Percentiles rank a stretch among this genome's conserved stretches.
phyloP scores from a whole-genome alignment of 1,284 basidiomycete species.

The Apiotrichum domesticum region DNA sequence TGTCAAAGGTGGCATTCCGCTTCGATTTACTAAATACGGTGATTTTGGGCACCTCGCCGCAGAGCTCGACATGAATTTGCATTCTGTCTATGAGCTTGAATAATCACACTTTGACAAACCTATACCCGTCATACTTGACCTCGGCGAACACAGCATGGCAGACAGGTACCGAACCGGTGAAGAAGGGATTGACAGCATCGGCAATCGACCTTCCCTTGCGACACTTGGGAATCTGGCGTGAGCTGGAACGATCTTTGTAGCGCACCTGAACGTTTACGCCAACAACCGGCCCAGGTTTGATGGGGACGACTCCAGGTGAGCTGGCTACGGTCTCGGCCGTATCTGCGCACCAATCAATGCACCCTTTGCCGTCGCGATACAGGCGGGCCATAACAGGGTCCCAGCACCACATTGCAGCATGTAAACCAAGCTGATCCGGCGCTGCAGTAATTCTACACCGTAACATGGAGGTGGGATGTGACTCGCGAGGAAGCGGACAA shows the following conservation, averaged over 20 bases:
- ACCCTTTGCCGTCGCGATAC: conserved; percentile 53
- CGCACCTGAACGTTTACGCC: conserved; percentile 57
- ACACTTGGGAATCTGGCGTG: conserved; percentile 67
- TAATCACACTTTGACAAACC: conserved; percentile 43
- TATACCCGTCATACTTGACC: conserved; percentile 84
- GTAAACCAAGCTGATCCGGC: conserved; percentile 54
- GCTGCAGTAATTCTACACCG: conserved; percentile 26
- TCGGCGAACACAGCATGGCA: conserved; percentile 63
- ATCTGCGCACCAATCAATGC: conserved; percentile 57
- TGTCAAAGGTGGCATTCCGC: conserved; percentile 68
- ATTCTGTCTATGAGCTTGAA: conserved; percentile 39
- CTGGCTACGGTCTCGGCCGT: conserved; percentile 49
- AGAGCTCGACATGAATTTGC: conserved; percentile 70
- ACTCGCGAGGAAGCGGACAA: conserved; percentile 54
- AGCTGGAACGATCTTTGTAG: background rate
- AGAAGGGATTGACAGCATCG: conserved; percentile 56
- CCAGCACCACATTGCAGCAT: conserved; percentile 66
- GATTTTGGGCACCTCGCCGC: conserved; percentile 51
- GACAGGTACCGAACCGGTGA: background rate
- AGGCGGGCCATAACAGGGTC: conserved; percentile 58
- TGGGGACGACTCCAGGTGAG: background rate
- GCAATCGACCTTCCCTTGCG: conserved; percentile 59
- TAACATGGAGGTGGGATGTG: conserved; percentile 32
- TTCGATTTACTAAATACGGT: conserved; percentile 79
- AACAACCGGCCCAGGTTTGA: conserved; percentile 43